Evolutionary conservation across 2,329 filamentous ascomycete genomes (phyloP).

Genomic region (Nectriaceae sp.): DNA sequence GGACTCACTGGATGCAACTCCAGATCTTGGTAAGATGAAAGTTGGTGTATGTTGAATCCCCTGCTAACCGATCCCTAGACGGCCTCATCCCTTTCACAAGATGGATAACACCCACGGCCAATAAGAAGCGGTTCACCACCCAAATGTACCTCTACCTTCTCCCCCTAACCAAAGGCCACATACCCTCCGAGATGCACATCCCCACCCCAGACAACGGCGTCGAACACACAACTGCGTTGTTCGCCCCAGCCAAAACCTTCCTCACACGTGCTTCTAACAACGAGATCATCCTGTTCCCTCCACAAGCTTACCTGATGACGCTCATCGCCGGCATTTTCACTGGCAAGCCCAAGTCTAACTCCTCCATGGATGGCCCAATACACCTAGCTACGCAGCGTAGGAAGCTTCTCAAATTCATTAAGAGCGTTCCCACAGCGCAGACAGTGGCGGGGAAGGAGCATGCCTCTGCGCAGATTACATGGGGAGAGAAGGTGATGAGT

Average conservation of each 20-base stretch:
- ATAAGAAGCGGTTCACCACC: conserved; percentile 81
- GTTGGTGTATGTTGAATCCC: no score
- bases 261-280: conserved; percentile 62
- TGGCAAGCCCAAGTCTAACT: conserved; percentile 24
- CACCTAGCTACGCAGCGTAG: conserved; percentile 52
- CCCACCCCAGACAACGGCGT: conserved; percentile 71
- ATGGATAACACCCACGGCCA: conserved; percentile 81
- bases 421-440: conserved; percentile 42
- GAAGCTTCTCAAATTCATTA: conserved; percentile 56
- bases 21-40: conserved; percentile 63
- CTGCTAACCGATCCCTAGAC: conserved; percentile 42
- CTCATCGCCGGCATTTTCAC: conserved; percentile 57
- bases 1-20: conserved; percentile 52
- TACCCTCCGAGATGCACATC: conserved; percentile 55
- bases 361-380: conserved; percentile 25
- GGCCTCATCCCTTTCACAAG: conserved; percentile 80
- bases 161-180: conserved; percentile 45
- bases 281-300: conserved; percentile 84
- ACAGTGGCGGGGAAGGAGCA: conserved; percentile 42
- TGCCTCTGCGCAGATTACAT: conserved; percentile 49
- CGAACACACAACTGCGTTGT: conserved; percentile 73
- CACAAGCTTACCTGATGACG: conserved; percentile 76
- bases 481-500: conserved; percentile 64
- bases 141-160: conserved; percentile 97
- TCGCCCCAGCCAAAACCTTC: conserved; percentile 72